Base-by-base conservation (phyloP, 768 basidiomycete species). In the Tubosaeta brunneosetosa region DNA sequence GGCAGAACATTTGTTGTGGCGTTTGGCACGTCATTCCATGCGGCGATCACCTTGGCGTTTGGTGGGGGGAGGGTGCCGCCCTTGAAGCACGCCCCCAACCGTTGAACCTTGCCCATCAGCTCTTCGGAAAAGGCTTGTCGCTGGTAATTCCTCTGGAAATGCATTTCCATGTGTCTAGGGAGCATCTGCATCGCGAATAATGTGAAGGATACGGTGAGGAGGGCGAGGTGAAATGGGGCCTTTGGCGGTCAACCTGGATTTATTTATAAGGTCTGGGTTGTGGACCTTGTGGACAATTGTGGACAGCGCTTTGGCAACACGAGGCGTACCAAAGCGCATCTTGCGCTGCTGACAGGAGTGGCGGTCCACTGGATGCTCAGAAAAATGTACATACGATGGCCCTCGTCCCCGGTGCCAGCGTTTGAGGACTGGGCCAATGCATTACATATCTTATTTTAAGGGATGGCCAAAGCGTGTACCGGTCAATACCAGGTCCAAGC, bases 11-110 rank as follows among this genome's bases (percentile, higher is more conserved):
- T 45, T 26, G 44, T 17, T 6, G 13, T 69, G 7, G 44, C 11
- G 17, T 69, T 69, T n/a, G 68, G 68, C 29, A 67, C n/a, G 33
- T 56, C 48, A 8, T 47, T 38, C 67, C 67, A 69, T 12, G 58
- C 57, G n/a, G 51, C 58, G 42, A n/a, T 52, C 34, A 64, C 48
- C 29, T 51, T 32, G 13, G 34, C 44, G 14, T 51, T 44, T n/a
- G 69, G 63, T 0, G 40, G 10, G 5, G 65, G 67, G 5, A 69
- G 55, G 22, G 0, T 33, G 10, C 11, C 26, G 2, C 42, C 54
- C 6, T 37, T 16, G 50, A 69, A 64, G 40, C 46, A 62, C n/a
- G 34, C 37, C 44, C 49, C 52, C 47, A 69, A n/a, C n/a, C 46
- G 55, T 32, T 53, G 61, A 6, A 50, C 17, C 4, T 52, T 65